A percentile compares a stretch with the other conserved stretches of the same genome.
Conservation (phyloP, 1,139 yeast species). For the Protomyces macrosporus region DNA sequence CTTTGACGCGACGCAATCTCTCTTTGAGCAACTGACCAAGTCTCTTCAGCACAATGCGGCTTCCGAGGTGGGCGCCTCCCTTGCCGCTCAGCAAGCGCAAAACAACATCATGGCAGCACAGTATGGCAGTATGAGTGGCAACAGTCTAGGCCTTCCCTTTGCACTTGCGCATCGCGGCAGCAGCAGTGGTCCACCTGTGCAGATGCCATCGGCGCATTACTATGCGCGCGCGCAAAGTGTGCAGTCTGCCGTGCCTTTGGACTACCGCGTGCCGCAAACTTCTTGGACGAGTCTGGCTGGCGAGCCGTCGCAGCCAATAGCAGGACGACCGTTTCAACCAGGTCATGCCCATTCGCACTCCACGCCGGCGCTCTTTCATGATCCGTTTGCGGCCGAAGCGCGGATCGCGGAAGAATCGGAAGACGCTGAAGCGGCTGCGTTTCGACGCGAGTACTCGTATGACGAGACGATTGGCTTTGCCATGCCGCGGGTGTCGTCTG, state of each 20-base stretch:
- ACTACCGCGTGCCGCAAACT: slow-evolving; percentile 1
- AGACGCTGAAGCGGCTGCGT: background rate
- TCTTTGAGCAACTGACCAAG: slow-evolving; percentile 41
- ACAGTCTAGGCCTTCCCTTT: background rate
- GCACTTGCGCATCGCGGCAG: background rate
- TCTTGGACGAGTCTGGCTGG: background rate
- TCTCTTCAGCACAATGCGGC: slow-evolving; percentile 31
- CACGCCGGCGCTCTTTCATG: background rate
- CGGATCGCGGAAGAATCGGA: background rate
- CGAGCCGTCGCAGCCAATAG: background rate
- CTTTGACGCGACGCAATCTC: slow-evolving; percentile 40
- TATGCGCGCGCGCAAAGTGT: slow-evolving; percentile 16
- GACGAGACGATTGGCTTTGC: background rate
- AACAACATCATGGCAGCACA: slow-evolving; percentile 5
- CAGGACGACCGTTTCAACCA: background rate
- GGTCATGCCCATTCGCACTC: background rate
- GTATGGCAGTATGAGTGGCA: background rate
- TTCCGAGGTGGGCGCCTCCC: slow-evolving; percentile 27
- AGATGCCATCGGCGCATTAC: background rate
- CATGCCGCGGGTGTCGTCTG: background rate
- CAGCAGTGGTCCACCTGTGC: background rate
- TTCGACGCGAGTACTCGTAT: background rate
- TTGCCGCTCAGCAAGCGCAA: slow-evolving; percentile 24
- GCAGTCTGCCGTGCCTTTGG: slow-evolving; percentile 15
- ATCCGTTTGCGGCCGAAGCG: background rate